Conservation (phyloP, 2,329 filamentous ascomycete genomes). For the Exophiala xenobiotica region DNA sequence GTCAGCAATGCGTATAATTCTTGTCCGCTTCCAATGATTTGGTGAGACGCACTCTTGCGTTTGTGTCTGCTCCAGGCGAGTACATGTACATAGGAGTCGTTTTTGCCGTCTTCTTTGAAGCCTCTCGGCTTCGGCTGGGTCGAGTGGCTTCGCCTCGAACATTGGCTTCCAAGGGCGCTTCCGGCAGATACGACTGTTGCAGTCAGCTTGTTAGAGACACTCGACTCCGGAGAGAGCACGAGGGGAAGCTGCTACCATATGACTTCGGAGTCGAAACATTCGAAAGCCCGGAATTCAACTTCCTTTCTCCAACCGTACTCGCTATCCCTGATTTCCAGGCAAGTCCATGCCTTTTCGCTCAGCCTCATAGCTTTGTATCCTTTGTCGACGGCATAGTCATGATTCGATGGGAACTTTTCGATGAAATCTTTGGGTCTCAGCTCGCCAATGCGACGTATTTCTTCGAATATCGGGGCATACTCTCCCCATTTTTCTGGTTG, state of each 20-base stretch:
- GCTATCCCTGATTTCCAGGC: background rate
- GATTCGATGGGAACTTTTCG: background rate
- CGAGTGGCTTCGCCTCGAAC: background rate
- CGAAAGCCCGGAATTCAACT: conserved; percentile 3
- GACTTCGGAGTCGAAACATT: conserved; percentile 7
- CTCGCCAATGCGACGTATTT: conserved; percentile 1
- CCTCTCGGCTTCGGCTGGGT: background rate
- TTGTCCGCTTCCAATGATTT: background rate
- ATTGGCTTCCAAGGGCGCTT: background rate
- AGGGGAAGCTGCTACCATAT: background rate
- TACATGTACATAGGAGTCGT: background rate
- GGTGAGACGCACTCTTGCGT: background rate
- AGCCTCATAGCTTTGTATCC: background rate
- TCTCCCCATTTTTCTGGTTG: conserved; percentile 1
- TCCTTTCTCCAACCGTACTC: conserved; percentile 7
- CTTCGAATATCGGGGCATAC: background rate
- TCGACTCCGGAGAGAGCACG: background rate
- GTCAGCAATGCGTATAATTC: background rate
- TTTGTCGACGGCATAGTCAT: background rate
- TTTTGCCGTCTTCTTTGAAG: background rate
- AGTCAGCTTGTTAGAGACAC: background rate
- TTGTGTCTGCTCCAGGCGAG: background rate
- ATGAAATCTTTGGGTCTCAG: background rate
- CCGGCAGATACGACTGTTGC: background rate
- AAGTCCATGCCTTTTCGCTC: background rate